Evolutionary conservation across 2,329 filamentous ascomycete genomes (phyloP).

Genomic region (Epichloe amarillans): DNA sequence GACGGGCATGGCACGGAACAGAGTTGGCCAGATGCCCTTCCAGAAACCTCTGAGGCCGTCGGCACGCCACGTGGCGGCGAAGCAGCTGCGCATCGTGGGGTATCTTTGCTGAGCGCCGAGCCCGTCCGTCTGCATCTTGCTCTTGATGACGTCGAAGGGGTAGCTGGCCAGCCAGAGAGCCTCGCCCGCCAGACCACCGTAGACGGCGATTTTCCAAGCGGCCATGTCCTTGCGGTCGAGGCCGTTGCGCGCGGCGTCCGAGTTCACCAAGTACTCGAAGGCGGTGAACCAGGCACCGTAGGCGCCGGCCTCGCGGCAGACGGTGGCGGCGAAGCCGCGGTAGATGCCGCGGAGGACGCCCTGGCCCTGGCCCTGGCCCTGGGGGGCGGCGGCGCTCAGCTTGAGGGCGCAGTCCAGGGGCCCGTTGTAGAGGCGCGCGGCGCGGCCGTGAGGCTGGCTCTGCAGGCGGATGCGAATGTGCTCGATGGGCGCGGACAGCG

Average conservation of each 20-base stretch:
- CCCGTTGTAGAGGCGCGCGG: slow-evolving; percentile 64
- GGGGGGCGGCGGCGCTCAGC: slow-evolving; percentile 50
- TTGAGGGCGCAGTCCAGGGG: slow-evolving; percentile 86
- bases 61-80: slow-evolving; percentile 62
- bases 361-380: too few species aligned
- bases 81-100: slow-evolving; percentile 76
- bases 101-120: slow-evolving; percentile 63
- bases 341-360: slow-evolving; percentile 64
- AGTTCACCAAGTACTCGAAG: slow-evolving; percentile 95
- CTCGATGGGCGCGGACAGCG: slow-evolving; percentile 84
- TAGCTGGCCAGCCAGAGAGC: slow-evolving; percentile 88
- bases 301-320: slow-evolving; percentile 80
- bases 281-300: slow-evolving; percentile 93
- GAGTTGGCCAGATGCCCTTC: slow-evolving; percentile 82
- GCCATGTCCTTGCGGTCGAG: slow-evolving; percentile 66
- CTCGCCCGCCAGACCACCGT: slow-evolving; percentile 89
- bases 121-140: slow-evolving; percentile 98
- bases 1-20: slow-evolving; percentile 92
- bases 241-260: slow-evolving; percentile 65
- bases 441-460: slow-evolving; percentile 83
- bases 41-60: slow-evolving; percentile 82
- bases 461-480: slow-evolving; percentile 93
- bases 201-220: slow-evolving; percentile 75
- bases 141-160: slow-evolving; percentile 95
- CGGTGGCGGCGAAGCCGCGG: slow-evolving; percentile 74